Percentiles rank a stretch among this genome's conserved stretches.
Conservation (phyloP, 192 early-diverging fungal species). For the Entomortierella parvispora region DNA sequence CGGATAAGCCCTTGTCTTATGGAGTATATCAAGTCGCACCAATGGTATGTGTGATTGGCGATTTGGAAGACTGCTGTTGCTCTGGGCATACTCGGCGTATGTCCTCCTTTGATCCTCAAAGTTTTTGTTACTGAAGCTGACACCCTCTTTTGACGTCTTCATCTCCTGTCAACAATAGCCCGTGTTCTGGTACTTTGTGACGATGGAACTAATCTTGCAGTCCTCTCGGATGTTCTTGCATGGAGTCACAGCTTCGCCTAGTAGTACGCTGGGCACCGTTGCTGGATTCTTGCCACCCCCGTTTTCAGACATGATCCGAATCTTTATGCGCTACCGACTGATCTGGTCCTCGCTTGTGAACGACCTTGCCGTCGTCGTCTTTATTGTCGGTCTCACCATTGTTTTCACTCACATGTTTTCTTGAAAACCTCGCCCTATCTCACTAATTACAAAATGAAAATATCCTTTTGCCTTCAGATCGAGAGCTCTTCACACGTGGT, state of each 20-base stretch:
- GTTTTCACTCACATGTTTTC: constrained; percentile 41
- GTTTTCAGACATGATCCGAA: constrained; percentile 52
- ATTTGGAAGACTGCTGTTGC: neutral
- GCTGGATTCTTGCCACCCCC: constrained; percentile 60
- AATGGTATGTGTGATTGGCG: constrained; percentile 16
- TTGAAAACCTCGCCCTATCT: neutral
- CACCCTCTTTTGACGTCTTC: too few relatives aligned
- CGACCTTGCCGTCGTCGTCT: constrained; percentile 60
- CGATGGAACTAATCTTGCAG: constrained; percentile 60
- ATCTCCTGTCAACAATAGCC: constrained; percentile 36
- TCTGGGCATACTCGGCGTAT: neutral
- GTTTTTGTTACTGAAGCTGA: neutral
- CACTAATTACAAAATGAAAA: neutral
- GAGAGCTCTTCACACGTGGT: too few relatives aligned
- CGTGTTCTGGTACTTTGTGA: constrained; percentile 68
- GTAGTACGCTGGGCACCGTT: constrained; percentile 52
- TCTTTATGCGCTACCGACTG: constrained; percentile 62
- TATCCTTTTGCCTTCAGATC: too few relatives aligned
- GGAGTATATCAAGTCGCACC: constrained; percentile 25
- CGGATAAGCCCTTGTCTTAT: constrained; percentile 37
- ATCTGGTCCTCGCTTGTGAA: constrained; percentile 66
- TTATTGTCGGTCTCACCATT: constrained; percentile 57
- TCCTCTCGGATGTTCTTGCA: constrained; percentile 57
- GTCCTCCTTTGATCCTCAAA: neutral
- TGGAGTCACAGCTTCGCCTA: constrained; percentile 51